Base-by-base conservation (phyloP, 2,329 filamentous ascomycete species). In the Trichoderma aggressivum region DNA sequence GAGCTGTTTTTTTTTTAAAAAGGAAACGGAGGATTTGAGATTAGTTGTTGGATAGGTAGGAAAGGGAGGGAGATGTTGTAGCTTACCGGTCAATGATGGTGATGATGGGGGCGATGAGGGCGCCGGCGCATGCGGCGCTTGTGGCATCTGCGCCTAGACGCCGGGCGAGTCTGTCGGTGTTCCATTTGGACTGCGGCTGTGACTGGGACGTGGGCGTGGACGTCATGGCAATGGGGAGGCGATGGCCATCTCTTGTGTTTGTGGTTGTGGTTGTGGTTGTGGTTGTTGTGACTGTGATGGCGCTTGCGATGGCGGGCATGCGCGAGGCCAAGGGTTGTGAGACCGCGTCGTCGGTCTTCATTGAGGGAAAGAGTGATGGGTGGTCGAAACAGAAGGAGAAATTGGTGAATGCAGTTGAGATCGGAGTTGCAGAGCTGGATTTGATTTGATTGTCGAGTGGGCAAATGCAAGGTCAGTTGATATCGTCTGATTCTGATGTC, bases 71-170 rank as follows among this genome's bases (percentile, higher is more conserved):
- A n/a, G n/a, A n/a, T n/a, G n/a, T n/a, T n/a, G n/a, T n/a, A n/a
- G n/a, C n/a, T 28, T 83, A 94, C 92, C 91, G 89, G 81, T 97
- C 94, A 81, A 98, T 96, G 74, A 96, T 91, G 47, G 92, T 92
- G 74, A 97, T 95, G 50, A 97, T 79, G 1, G 94, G 94, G 69
- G 94, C 93, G 61, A 97, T 91, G 72, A 96, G 83, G 7, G 87
- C 87, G 2, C 91, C 93, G 12, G 94, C 93, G 59, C 88, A 87
- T 2, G 88, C 86, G 1, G 93, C 94, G 76, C 91, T 90, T 58
- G 87, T 80, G 26, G 88, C 81, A 82, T 97, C 94, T 18, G 89
- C 87, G 56, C 85, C 88, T 14, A 97, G 78, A 66, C 94, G 87
- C 74, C 86, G 80, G 16, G 87, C 87, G 70, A 97, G 81, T 75